A percentile compares a stretch with the other conserved stretches of the same genome.
Evolutionary conservation across 2,329 filamentous ascomycete genomes (phyloP).

Genomic region (Biscogniauxia marginata): DNA sequence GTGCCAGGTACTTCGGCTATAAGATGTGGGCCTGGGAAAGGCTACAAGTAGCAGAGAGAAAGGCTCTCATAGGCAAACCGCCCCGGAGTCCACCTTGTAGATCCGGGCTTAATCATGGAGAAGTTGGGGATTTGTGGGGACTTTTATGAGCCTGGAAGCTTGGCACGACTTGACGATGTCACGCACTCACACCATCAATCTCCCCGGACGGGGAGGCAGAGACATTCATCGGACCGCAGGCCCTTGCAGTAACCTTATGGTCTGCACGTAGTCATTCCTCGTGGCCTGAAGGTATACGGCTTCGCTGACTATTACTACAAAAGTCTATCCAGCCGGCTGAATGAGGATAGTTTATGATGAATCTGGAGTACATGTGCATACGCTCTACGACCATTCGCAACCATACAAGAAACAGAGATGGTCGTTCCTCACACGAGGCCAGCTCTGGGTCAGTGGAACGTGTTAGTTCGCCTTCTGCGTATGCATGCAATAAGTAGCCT

Average conservation of each 20-base stretch:
- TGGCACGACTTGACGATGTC: conserved; percentile 29
- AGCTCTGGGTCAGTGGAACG: conserved; percentile 1
- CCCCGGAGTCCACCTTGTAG: conserved; percentile 28
- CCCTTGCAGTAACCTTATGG: conserved; percentile 32
- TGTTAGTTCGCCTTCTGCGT: conserved; percentile 2
- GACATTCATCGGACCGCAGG: conserved; percentile 36
- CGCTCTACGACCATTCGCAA: conserved; percentile 8
- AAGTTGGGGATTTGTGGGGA: conserved; percentile 29
- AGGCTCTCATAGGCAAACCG: conserved; percentile 24
- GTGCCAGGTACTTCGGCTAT: conserved; percentile 57
- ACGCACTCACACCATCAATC: conserved; percentile 28
- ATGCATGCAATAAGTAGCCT: conserved; percentile 3
- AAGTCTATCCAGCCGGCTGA: conserved; percentile 22
- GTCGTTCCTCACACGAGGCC: not conserved
- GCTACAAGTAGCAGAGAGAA: conserved; percentile 19
- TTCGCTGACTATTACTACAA: conserved; percentile 15
- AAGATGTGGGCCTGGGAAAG: conserved; percentile 24
- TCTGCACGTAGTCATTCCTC: conserved; percentile 18
- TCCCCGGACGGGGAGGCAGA: conserved; percentile 20
- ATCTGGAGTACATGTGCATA: conserved; percentile 18
- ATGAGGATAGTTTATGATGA: conserved; percentile 20
- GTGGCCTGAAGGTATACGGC: conserved; percentile 16
- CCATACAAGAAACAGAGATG: conserved; percentile 5
- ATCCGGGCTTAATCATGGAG: conserved; percentile 32
- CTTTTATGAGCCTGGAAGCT: conserved; percentile 26